phyloP scores from a whole-genome alignment of 2,329 filamentous ascomycete species.

The Zasmidium citrigriseum region DNA sequence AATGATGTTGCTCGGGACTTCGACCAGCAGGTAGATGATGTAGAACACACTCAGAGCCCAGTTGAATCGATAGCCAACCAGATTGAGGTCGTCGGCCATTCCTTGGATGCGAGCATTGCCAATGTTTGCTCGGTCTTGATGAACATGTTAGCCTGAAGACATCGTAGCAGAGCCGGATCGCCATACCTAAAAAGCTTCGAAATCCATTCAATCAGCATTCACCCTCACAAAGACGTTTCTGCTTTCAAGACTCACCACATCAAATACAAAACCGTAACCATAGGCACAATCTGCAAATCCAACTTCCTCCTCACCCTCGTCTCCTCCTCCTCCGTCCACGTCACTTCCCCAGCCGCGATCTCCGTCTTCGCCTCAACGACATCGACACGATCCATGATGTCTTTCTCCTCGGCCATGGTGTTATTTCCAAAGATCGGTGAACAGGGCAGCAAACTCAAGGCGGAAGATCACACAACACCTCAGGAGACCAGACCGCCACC shows the following conservation, averaged over 20 bases:
- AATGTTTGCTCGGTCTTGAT: conserved; percentile 41
- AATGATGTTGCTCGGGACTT: conserved; percentile 42
- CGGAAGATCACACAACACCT: background rate
- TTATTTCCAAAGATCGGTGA: background rate
- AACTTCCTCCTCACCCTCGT: conserved; percentile 56
- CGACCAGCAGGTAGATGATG: conserved; percentile 36
- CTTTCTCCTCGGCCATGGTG: conserved; percentile 17
- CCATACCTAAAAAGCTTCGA: conserved; percentile 28
- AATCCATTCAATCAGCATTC: conserved; percentile 13
- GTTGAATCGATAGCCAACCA: conserved; percentile 42
- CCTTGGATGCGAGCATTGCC: conserved; percentile 29
- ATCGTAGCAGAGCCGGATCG: too few species aligned
- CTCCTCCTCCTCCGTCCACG: conserved; percentile 24
- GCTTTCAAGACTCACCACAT: conserved; percentile 56
- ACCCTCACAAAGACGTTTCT: conserved; percentile 19
- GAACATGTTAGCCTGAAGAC: conserved; percentile 41
- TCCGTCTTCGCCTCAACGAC: conserved; percentile 7
- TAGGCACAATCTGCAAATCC: conserved; percentile 59
- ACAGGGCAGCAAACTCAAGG: background rate
- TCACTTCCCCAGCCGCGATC: conserved; percentile 9
- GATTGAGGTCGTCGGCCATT: conserved; percentile 46
- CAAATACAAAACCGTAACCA: conserved; percentile 62
- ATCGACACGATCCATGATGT: background rate
- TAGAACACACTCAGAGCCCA: conserved; percentile 42
- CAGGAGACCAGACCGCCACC: background rate